These are phyloP conservation scores for Lachnellula willkommii DNA, from an alignment of 2,329 filamentous ascomycete genomes.

Conservation along the genomic window DNA sequence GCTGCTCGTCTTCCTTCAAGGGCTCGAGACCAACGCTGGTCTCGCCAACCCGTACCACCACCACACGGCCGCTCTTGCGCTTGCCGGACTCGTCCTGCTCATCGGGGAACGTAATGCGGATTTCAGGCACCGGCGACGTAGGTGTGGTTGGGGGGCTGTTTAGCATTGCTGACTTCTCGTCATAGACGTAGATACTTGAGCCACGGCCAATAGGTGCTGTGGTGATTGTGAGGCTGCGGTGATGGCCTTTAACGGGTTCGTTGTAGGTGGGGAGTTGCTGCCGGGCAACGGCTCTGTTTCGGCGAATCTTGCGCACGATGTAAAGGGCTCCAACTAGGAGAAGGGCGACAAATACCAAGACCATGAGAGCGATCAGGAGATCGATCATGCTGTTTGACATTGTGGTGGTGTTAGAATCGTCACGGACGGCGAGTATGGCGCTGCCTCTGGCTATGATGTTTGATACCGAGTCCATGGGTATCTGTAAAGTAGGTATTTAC, in stretches of 20 bases:
- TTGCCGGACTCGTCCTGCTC: slow-evolving; percentile 85
- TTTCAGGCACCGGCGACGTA: slow-evolving; percentile 82
- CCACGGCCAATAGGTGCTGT: slow-evolving; percentile 45
- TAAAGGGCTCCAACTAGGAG: slow-evolving; percentile 63
- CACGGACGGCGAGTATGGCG: slow-evolving; percentile 44
- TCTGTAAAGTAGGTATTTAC: background rate
- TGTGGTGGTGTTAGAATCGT: slow-evolving; percentile 36
- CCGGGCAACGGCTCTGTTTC: slow-evolving; percentile 39
- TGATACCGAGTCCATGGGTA: slow-evolving; percentile 24
- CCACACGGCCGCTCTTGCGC: slow-evolving; percentile 77
- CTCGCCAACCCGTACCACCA: slow-evolving; percentile 88
- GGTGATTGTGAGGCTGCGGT: slow-evolving; percentile 51
- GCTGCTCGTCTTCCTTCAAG: slow-evolving; percentile 64
- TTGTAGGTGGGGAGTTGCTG: slow-evolving; percentile 66
- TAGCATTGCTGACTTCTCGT: slow-evolving; percentile 74
- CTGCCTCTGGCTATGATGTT: slow-evolving; percentile 33
- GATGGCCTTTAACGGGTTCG: slow-evolving; percentile 38
- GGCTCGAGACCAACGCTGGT: slow-evolving; percentile 84
- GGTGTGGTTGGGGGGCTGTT: slow-evolving; percentile 71
- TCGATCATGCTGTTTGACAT: slow-evolving; percentile 62
- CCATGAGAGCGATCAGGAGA: slow-evolving; percentile 73
- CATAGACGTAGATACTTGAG: slow-evolving; percentile 70
- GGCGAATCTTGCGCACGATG: slow-evolving; percentile 64
- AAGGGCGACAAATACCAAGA: slow-evolving; percentile 68
- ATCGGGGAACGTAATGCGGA: slow-evolving; percentile 96